These are phyloP conservation scores for Mycena haematopus DNA, from an alignment of 768 basidiomycete genomes.

Conservation along the genomic window DNA sequence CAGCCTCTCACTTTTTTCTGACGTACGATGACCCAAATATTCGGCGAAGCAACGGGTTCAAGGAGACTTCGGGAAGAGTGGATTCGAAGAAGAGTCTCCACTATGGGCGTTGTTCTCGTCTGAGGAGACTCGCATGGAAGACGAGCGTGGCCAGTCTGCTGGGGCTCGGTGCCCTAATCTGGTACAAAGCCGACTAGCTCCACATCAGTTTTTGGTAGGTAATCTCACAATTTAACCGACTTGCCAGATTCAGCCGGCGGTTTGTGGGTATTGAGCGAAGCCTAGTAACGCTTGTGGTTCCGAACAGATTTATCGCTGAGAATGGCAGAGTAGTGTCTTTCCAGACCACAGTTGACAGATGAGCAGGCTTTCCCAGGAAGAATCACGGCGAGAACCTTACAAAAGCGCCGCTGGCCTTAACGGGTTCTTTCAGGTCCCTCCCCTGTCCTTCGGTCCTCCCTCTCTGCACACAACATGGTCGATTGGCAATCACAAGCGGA, in stretches of 20 bases:
- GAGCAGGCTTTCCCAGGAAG: constrained; percentile 26
- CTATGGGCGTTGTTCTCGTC: background rate
- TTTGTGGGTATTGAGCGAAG: background rate
- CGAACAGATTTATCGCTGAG: constrained; percentile 4
- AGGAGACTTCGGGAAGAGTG: too few species aligned
- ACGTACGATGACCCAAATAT: background rate
- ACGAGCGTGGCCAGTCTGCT: background rate
- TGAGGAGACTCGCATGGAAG: constrained; percentile 3
- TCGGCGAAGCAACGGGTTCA: background rate
- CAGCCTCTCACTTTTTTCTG: background rate
- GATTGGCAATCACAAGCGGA: constrained; percentile 61
- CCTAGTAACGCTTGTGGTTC: constrained; percentile 3
- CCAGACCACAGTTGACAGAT: constrained; percentile 11
- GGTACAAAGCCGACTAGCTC: constrained; percentile 11
- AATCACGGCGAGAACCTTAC: constrained; percentile 9
- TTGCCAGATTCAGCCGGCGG: too few species aligned
- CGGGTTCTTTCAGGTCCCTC: constrained; percentile 19
- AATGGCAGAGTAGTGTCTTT: background rate
- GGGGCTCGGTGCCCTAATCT: constrained; percentile 7
- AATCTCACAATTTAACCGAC: constrained; percentile 1
- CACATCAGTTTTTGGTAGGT: background rate
- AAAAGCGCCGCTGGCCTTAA: constrained; percentile 10
- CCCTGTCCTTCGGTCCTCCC: constrained; percentile 26
- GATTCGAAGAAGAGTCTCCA: constrained; percentile 7
- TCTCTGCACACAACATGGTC: constrained; percentile 48